phyloP scores from a whole-genome alignment of 164 flowering plant species.

The Kalanchoe fedtschenkoi region DNA sequence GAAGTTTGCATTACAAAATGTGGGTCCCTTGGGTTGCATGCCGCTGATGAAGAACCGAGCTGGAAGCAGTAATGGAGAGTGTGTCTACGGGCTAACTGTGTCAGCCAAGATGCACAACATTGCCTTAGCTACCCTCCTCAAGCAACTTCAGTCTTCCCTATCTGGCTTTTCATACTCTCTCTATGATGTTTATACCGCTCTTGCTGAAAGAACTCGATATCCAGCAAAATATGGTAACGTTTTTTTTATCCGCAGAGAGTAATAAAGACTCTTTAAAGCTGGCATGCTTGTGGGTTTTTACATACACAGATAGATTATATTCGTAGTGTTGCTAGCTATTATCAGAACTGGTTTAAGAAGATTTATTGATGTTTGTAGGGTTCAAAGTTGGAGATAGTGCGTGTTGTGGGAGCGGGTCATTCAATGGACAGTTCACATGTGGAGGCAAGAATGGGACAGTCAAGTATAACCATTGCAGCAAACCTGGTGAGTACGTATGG shows the following conservation, averaged over 20 bases:
- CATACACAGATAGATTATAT: neutral
- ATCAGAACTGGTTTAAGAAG: neutral
- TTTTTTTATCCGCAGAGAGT: neutral
- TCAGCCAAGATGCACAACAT: conserved; percentile 15
- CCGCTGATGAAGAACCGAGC: conserved; percentile 9
- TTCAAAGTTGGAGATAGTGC: conserved; percentile 24
- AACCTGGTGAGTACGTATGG: conserved; percentile 15
- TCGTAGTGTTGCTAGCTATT: neutral
- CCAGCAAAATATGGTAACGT: conserved; percentile 12
- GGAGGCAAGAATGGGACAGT: conserved; percentile 13
- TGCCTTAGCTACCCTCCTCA: conserved; percentile 6
- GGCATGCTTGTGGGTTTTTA: neutral
- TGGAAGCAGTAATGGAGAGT: conserved; percentile 5
- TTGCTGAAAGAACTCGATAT: conserved; percentile 6
- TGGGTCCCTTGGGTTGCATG: conserved; percentile 13
- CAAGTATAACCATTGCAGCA: conserved; percentile 17
- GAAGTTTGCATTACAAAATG: conserved; percentile 15
- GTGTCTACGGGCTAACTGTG: conserved; percentile 3
- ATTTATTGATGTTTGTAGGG: too few species aligned
- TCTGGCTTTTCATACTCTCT: conserved; percentile 13
- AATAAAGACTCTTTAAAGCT: neutral
- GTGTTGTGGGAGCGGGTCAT: conserved; percentile 35
- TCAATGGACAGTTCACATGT: conserved; percentile 17
- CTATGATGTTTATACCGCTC: conserved; percentile 2
- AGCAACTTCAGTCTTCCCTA: conserved; percentile 9